A percentile compares a stretch with the other conserved stretches of the same genome.
Evolutionary conservation across 805 yeast genomes (phyloP).

Genomic region (Blastobotrys peoriensis): DNA sequence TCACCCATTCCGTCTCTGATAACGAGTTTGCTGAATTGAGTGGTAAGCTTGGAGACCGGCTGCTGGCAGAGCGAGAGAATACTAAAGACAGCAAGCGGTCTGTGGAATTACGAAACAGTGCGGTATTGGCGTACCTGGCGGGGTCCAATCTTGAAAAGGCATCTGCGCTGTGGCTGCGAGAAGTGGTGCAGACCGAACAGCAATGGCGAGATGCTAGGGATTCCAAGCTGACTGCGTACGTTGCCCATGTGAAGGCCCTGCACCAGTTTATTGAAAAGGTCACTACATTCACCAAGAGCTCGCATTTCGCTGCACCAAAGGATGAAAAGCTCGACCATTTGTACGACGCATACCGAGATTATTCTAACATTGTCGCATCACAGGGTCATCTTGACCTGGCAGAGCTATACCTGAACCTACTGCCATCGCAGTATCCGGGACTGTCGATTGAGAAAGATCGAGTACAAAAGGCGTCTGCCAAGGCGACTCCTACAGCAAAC

Average conservation of each 20-base stretch:
- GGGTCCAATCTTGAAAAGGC: slow-evolving; percentile 78
- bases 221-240: slow-evolving; percentile 50
- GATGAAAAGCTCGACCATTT: slow-evolving; percentile 39
- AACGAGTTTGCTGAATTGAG: slow-evolving; percentile 48
- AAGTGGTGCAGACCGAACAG: slow-evolving; percentile 47
- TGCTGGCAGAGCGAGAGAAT: slow-evolving; percentile 34
- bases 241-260: slow-evolving; percentile 77
- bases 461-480: slow-evolving; percentile 58
- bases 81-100: slow-evolving; percentile 15
- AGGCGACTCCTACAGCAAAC: slow-evolving; percentile 18
- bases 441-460: slow-evolving; percentile 71
- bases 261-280: slow-evolving; percentile 80
- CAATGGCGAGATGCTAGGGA: slow-evolving; percentile 26
- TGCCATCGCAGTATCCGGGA: slow-evolving; percentile 71
- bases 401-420: slow-evolving; percentile 53
- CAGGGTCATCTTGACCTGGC: slow-evolving; percentile 84
- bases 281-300: slow-evolving; percentile 59
- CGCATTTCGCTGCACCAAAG: slow-evolving; percentile 18
- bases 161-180: slow-evolving; percentile 77
- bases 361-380: slow-evolving; percentile 70
- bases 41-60: slow-evolving; percentile 70
- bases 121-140: slow-evolving; percentile 70
- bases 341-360: slow-evolving; percentile 68
- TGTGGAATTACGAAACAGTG: slow-evolving; percentile 54
- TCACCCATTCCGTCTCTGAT: slow-evolving; percentile 46